Base-by-base conservation (phyloP, 768 basidiomycete species). In the Butyriboletus loyo region DNA sequence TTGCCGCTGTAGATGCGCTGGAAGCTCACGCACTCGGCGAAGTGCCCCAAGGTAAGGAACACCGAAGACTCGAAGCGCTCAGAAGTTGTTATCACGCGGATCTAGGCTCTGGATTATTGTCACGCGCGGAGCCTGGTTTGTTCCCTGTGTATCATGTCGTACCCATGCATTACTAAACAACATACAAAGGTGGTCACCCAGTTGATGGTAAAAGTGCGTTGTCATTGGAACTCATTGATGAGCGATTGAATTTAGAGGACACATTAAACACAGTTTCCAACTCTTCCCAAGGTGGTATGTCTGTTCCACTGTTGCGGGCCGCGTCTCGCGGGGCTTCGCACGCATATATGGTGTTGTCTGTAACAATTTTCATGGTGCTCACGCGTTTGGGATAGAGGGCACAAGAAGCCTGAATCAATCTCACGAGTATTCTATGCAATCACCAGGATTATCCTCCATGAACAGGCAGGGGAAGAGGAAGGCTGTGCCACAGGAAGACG, bases 381-480 rank as follows among this genome's bases (percentile, higher is more conserved):
- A 62, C 37, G 24, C 10, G 3, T 38, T n/a, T 40, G 43, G 48
- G 19, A 19, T 22, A 60, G 53, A 55, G 41, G 32, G 6, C 4
- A 27, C 41, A 30, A 37, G 22, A 24, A 35, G 21, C 39, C 35
- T 45, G 7, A 32, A 31, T n/a, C 31, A 41, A 38, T 7, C 31
- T 41, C 42, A 35, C 28, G 53, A 53, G 13, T n/a, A 53, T 52
- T 46, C 54, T 43, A 46, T 43, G 15, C 25, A 28, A 14, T 41
- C 47, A 13, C 17, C 40, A 49, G 58, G 37, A 22, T 22, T 35
- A 21, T 38, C 42, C 19, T 43, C 61, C n/a, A 49, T 59, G 30
- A 61, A 55, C 48, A 72, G 70, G 55, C 82, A 79, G 66, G 77
- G 75, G 15, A 84, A 82, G 61, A 66, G 59, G 52, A 78, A 72